These are phyloP conservation scores for Coemansia sp. DNA, from an alignment of 192 early-diverging fungal genomes.

Conservation along the genomic window DNA sequence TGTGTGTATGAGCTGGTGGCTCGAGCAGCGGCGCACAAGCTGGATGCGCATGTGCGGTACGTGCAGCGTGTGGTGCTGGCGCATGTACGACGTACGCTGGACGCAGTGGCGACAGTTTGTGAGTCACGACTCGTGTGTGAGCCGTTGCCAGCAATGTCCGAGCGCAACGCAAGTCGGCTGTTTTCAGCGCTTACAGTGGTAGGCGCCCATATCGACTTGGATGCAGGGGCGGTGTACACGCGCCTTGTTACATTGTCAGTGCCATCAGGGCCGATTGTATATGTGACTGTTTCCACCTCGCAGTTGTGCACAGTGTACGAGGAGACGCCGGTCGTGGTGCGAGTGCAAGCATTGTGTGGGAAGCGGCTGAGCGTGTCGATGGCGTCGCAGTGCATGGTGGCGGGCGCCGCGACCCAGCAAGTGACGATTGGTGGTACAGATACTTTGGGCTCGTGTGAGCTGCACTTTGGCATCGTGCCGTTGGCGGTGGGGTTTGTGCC, in stretches of 20 bases:
- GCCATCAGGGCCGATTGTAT: background rate
- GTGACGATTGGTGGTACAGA: background rate
- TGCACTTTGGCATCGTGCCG: slow-evolving; percentile 24
- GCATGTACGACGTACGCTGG: slow-evolving; percentile 21
- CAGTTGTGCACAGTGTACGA: slow-evolving; percentile 25
- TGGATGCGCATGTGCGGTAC: slow-evolving; percentile 11
- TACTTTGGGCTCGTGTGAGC: slow-evolving; percentile 1
- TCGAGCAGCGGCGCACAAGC: slow-evolving; percentile 3
- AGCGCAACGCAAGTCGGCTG: slow-evolving; percentile 7
- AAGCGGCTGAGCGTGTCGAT: slow-evolving; percentile 20
- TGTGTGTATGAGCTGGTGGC: background rate
- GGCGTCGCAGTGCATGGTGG: slow-evolving; percentile 32
- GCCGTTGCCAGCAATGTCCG: slow-evolving; percentile 5
- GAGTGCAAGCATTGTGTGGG: slow-evolving; percentile 1
- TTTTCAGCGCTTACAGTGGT: slow-evolving; percentile 5
- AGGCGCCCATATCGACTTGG: background rate
- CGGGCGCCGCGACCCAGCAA: slow-evolving; percentile 19
- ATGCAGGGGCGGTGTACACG: background rate
- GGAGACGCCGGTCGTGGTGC: slow-evolving; percentile 20
- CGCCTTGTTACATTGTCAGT: background rate
- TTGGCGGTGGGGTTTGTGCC: slow-evolving; percentile 36
- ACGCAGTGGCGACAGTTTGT: slow-evolving; percentile 11
- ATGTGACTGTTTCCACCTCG: slow-evolving; percentile 10
- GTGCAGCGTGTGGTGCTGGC: slow-evolving; percentile 18
- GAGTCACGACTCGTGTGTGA: slow-evolving; percentile 9